Conservation (phyloP, 805 yeast genomes). For the Saccharomyces paradoxus region DNA sequence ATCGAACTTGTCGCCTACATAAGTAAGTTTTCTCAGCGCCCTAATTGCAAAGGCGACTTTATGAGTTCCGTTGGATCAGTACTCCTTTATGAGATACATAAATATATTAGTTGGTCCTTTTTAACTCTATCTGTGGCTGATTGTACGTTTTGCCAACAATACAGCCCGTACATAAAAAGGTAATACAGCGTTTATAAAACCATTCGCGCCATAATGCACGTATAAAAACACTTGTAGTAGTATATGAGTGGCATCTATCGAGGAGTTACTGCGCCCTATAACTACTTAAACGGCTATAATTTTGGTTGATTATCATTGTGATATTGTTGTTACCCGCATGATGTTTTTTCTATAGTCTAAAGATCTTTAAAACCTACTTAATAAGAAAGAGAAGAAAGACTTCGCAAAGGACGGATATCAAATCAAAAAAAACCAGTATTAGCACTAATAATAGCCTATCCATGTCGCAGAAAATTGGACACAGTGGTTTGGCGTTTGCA, state of each 20-base stretch:
- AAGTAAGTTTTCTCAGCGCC: neutral
- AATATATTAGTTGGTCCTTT: neutral
- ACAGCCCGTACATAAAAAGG: neutral
- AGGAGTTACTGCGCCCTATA: neutral
- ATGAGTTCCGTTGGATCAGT: neutral
- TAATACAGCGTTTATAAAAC: neutral
- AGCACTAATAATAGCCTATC: neutral
- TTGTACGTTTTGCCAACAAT: neutral
- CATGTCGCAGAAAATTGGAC: constrained; percentile 32
- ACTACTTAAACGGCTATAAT: neutral
- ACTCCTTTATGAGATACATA: neutral
- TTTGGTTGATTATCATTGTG: neutral
- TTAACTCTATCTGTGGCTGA: neutral
- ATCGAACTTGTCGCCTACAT: neutral
- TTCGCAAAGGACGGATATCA: neutral
- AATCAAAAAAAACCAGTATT: neutral
- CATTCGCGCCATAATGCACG: no score
- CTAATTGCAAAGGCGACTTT: neutral
- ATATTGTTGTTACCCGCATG: neutral
- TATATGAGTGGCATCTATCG: neutral
- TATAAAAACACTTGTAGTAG: no score
- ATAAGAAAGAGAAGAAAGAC: neutral
- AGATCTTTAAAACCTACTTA: neutral
- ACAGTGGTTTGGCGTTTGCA: constrained; percentile 68
- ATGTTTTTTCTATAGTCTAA: neutral